Percentiles rank a stretch among this genome's conserved stretches.
Evolutionary conservation across 371 early-diverging fungal genomes (phyloP).

Genomic region (Choanephora cucurbitarum): DNA sequence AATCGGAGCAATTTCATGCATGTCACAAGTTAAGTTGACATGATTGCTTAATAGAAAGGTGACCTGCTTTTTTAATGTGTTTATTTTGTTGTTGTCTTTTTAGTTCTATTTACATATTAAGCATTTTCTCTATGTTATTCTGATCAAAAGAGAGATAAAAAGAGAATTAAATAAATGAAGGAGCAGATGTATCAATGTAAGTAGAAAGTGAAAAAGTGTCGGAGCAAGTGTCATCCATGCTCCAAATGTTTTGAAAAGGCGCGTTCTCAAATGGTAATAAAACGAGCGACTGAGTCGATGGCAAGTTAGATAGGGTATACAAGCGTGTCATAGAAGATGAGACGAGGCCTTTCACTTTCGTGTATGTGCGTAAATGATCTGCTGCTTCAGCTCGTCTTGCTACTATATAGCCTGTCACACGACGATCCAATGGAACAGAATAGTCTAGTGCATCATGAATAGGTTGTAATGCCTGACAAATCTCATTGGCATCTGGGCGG

Average conservation of each 20-base stretch:
- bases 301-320: constrained; percentile 46
- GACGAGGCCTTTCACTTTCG: constrained; percentile 38
- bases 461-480: constrained; percentile 39
- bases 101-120: too few species aligned
- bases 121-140: too few species aligned
- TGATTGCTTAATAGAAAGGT: too few species aligned
- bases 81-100: too few species aligned
- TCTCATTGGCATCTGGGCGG: constrained; percentile 39
- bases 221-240: background rate
- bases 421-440: constrained; percentile 36
- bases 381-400: constrained; percentile 45
- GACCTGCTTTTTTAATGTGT: too few species aligned
- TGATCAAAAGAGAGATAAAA: background rate
- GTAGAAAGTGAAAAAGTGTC: constrained; percentile 25
- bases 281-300: constrained; percentile 29
- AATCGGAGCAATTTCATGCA: too few species aligned
- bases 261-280: constrained; percentile 31
- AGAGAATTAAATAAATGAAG: constrained; percentile 4
- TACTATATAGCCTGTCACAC: constrained; percentile 43
- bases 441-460: constrained; percentile 38
- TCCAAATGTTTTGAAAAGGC: constrained; percentile 16
- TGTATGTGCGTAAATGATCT: constrained; percentile 40
- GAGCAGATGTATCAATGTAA: constrained; percentile 18
- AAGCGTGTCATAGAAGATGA: constrained; percentile 43
- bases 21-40: too few species aligned